Evolutionary conservation across 371 early-diverging fungal species (phyloP).

Genomic region (Haplosporangium sp.): DNA sequence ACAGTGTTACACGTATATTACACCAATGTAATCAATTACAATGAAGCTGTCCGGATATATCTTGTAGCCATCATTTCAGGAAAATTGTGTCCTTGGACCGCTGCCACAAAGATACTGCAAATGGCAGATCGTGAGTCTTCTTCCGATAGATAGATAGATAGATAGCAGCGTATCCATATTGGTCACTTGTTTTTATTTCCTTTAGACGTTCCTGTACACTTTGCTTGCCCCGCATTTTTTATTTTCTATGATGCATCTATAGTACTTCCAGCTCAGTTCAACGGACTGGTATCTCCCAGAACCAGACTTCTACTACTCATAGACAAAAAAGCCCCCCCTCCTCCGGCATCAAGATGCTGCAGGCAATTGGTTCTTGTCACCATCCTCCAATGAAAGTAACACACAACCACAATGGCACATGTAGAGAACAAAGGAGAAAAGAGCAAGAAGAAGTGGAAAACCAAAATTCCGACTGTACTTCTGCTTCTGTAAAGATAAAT

Average conservation of each 20-base stretch:
- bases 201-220: too few species aligned
- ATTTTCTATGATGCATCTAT: not conserved
- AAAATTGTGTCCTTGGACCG: too few species aligned
- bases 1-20: too few species aligned
- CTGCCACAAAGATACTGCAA: too few species aligned
- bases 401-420: not conserved
- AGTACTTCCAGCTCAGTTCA: not conserved
- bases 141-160: too few species aligned
- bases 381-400: slow-evolving; percentile 2
- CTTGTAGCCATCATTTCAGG: too few species aligned
- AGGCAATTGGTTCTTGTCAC: not conserved
- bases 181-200: too few species aligned
- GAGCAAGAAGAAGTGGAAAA: not conserved
- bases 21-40: too few species aligned
- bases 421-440: not conserved
- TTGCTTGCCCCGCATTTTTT: slow-evolving; percentile 16
- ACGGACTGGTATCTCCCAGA: not conserved
- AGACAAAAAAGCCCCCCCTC: not conserved
- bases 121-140: too few species aligned
- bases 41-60: too few species aligned
- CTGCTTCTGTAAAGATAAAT: not conserved
- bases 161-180: too few species aligned
- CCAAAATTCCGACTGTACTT: not conserved
- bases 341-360: not conserved
- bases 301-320: not conserved